A percentile compares a stretch with the other conserved stretches of the same genome.
These are phyloP conservation scores for Neofusicoccum sp. DNA, from an alignment of 2,329 filamentous ascomycete species.

Conservation along the genomic window DNA sequence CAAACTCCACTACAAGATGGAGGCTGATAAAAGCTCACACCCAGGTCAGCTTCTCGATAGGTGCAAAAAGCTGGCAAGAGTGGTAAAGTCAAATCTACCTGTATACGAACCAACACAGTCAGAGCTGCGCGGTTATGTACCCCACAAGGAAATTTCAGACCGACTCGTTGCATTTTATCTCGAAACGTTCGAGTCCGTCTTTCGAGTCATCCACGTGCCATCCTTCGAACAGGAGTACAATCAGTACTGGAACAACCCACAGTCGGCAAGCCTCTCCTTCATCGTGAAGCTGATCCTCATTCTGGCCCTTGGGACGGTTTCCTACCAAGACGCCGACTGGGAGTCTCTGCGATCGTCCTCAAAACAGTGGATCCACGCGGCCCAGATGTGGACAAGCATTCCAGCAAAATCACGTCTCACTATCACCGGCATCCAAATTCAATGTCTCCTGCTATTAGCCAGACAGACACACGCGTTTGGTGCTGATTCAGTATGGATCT, in stretches of 20 bases:
- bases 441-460: slow-evolving; percentile 35
- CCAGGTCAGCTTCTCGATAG: not conserved
- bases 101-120: slow-evolving; percentile 21
- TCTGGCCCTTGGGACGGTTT: slow-evolving; percentile 23
- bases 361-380: slow-evolving; percentile 20
- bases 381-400: slow-evolving; percentile 36
- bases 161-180: slow-evolving; percentile 25
- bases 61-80: slow-evolving; percentile 20
- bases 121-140: slow-evolving; percentile 9
- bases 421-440: slow-evolving; percentile 34
- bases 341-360: not conserved
- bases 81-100: slow-evolving; percentile 24
- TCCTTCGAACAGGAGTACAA: slow-evolving; percentile 27
- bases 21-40: no score
- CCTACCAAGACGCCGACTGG: not conserved
- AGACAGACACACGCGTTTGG: slow-evolving; percentile 32
- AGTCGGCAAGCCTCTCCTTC: slow-evolving; percentile 17
- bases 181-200: slow-evolving; percentile 25
- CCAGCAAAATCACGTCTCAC: slow-evolving; percentile 30
- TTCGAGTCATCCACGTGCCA: slow-evolving; percentile 26
- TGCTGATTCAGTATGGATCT: slow-evolving; percentile 35
- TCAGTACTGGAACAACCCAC: slow-evolving; percentile 23
- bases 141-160: slow-evolving; percentile 17
- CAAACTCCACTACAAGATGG: no score
- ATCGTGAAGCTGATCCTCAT: slow-evolving; percentile 3